Evolutionary conservation across 2,329 filamentous ascomycete genomes (phyloP).

Genomic region (Chlorencoelia australis): DNA sequence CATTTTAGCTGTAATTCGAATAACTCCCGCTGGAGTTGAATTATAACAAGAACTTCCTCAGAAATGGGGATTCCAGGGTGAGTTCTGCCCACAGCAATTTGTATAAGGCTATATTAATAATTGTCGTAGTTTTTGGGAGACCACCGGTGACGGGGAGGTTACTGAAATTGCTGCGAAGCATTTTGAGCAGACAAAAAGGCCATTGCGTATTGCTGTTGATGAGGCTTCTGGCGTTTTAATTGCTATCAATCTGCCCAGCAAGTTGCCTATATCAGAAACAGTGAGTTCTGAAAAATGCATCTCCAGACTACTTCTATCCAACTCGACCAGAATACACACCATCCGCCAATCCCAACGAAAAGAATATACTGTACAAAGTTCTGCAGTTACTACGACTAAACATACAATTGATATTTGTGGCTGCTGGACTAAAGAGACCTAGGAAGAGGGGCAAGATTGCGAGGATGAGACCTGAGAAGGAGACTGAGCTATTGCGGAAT

Average conservation of each 20-base stretch:
- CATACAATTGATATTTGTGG: conserved; percentile 76
- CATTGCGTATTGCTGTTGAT: conserved; percentile 78
- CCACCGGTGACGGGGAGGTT: conserved; percentile 5
- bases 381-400: conserved; percentile 62
- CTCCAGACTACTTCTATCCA: too few relatives aligned
- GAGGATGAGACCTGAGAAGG: too few relatives aligned
- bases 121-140: conserved; percentile 5
- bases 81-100: conserved; percentile 37
- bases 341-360: conserved; percentile 26
- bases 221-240: conserved; percentile 95
- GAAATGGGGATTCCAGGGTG: conserved; percentile 51
- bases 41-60: too few relatives aligned
- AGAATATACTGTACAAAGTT: conserved; percentile 66
- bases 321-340: too few relatives aligned
- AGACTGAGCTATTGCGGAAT: conserved; percentile 1
- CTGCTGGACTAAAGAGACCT: conserved; percentile 76
- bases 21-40: too few relatives aligned
- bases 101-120: too few relatives aligned
- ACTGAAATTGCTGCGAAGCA: conserved; percentile 56
- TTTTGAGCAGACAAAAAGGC: conserved; percentile 55
- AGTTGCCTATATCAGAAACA: conserved; percentile 57
- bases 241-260: conserved; percentile 56
- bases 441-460: conserved; percentile 70
- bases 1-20: too few relatives aligned
- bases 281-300: too few relatives aligned